phyloP scores from a whole-genome alignment of 805 yeast genomes.

The Saccharomycopsis capsularis region DNA sequence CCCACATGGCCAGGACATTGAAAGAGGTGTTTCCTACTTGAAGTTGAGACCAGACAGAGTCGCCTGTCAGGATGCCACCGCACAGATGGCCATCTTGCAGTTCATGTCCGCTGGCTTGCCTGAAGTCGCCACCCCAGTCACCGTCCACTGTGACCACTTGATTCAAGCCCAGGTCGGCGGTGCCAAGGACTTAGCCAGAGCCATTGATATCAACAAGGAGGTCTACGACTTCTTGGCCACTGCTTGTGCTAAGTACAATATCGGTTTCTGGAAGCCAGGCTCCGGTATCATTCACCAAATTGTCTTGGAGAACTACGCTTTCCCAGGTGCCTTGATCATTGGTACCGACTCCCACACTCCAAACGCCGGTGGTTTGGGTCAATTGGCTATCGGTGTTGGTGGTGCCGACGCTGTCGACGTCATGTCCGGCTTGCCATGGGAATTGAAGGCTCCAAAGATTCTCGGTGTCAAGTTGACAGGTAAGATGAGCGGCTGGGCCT shows the following conservation, averaged over 20 bases:
- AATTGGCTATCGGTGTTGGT: slow-evolving; percentile 97
- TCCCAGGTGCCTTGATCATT: slow-evolving; percentile 93
- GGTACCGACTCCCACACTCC: slow-evolving; percentile 99
- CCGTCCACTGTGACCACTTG: slow-evolving; percentile 97
- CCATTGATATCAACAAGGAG: slow-evolving; percentile 85
- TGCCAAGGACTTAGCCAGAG: slow-evolving; percentile 73
- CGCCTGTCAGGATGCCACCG: slow-evolving; percentile 98
- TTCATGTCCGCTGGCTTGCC: slow-evolving; percentile 94
- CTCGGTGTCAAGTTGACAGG: slow-evolving; percentile 95
- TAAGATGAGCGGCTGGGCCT: slow-evolving; percentile 86
- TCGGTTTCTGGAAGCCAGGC: slow-evolving; percentile 99
- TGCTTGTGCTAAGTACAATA: slow-evolving; percentile 91
- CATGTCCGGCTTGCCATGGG: slow-evolving; percentile 93
- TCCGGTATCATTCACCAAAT: slow-evolving; percentile 98
- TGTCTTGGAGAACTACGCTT: slow-evolving; percentile 90
- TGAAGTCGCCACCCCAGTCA: slow-evolving; percentile 87
- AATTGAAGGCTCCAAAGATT: slow-evolving; percentile 93
- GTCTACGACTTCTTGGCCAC: slow-evolving; percentile 86
- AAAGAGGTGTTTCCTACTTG: slow-evolving; percentile 84
- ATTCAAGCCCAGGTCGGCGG: slow-evolving; percentile 96
- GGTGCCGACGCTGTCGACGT: slow-evolving; percentile 99
- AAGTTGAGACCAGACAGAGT: slow-evolving; percentile 96
- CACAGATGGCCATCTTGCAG: slow-evolving; percentile 96
- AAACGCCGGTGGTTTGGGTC: slow-evolving; percentile 97
- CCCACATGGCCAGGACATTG: too few relatives aligned